phyloP scores from a whole-genome alignment of 148 eudicot species.

The Arbutus unedo region DNA sequence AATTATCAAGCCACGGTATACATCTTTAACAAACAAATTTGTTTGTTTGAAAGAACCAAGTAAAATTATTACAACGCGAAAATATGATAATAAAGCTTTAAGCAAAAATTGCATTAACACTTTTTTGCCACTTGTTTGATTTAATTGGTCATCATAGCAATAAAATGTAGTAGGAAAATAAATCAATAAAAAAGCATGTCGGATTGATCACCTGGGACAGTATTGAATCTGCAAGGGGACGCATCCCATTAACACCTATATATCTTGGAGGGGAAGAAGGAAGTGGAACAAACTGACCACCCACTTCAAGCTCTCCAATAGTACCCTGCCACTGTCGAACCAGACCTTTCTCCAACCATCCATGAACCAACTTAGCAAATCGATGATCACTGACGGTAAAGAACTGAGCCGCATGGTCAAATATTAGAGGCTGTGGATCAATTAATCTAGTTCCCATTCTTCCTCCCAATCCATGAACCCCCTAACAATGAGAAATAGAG shows the following conservation, averaged over 20 bases:
- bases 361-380: slow-evolving; percentile 67
- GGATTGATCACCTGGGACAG: slow-evolving; percentile 58
- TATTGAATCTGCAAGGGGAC: slow-evolving; percentile 82
- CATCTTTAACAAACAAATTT: background rate
- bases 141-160: background rate
- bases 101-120: background rate
- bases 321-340: slow-evolving; percentile 70
- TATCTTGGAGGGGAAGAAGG: slow-evolving; percentile 65
- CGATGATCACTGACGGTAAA: slow-evolving; percentile 69
- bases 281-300: slow-evolving; percentile 59
- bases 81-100: background rate
- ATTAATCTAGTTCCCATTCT: slow-evolving; percentile 87
- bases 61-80: background rate
- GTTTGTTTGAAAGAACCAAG: background rate
- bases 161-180: background rate
- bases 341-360: slow-evolving; percentile 70
- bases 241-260: slow-evolving; percentile 85
- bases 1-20: background rate
- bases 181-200: background rate
- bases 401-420: slow-evolving; percentile 97
- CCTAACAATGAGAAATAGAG: slow-evolving; percentile 41
- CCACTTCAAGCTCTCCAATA: slow-evolving; percentile 80
- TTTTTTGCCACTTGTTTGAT: no score
- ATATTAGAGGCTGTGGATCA: slow-evolving; percentile 62
- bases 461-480: slow-evolving; percentile 94